Evolutionary conservation across 2,329 filamentous ascomycete species (phyloP).

Genomic region (Aureobasidium uvarum): DNA sequence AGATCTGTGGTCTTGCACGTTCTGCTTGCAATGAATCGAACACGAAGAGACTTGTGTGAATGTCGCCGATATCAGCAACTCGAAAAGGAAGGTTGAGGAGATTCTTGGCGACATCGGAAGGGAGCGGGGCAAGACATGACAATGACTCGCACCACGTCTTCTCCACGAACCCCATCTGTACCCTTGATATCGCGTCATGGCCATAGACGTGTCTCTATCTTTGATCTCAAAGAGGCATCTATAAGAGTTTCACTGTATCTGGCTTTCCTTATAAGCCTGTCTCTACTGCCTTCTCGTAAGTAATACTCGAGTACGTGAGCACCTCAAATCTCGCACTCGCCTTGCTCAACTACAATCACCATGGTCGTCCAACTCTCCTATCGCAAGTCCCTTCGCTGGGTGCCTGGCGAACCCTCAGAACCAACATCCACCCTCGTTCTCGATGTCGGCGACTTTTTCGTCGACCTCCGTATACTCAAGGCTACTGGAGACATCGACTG

Average conservation of each 20-base stretch:
- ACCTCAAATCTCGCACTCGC: not conserved
- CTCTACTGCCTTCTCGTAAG: too few relatives aligned
- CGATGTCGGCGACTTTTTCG: constrained; percentile 16
- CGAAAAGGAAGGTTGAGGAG: constrained; percentile 20
- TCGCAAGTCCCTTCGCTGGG: constrained; percentile 21
- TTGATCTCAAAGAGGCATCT: constrained; percentile 9
- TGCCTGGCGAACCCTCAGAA: constrained; percentile 19
- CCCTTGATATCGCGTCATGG: not conserved
- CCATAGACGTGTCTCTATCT: not conserved
- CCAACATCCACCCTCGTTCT: constrained; percentile 21
- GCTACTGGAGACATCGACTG: constrained; percentile 8
- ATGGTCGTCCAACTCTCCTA: constrained; percentile 24
- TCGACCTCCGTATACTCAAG: constrained; percentile 24
- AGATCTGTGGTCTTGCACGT: not conserved
- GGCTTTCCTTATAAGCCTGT: not conserved
- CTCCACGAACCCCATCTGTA: not conserved
- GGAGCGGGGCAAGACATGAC: not conserved
- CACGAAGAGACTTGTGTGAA: not conserved
- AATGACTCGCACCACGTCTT: not conserved
- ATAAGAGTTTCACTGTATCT: not conserved
- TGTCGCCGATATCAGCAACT: not conserved
- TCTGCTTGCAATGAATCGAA: not conserved
- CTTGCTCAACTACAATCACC: not conserved
- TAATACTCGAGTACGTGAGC: not conserved
- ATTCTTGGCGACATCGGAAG: constrained; percentile 17